These are phyloP conservation scores for Corynascus novoguineensis DNA, from an alignment of 495 filamentous ascomycete species.

Conservation along the genomic window DNA sequence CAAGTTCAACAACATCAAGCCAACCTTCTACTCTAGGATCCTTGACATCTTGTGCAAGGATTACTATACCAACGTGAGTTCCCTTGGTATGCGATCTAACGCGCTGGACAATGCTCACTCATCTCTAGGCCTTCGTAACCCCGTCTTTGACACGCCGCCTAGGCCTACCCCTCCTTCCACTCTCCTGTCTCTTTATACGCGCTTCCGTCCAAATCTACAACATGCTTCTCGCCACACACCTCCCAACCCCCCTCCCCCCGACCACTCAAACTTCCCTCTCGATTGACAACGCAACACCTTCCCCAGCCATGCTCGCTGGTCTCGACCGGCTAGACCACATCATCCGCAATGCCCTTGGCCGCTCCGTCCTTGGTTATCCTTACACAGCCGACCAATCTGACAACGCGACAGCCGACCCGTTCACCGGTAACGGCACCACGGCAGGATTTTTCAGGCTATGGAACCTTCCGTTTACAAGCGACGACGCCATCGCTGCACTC, in stretches of 20 bases:
- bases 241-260: conserved; percentile 68
- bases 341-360: conserved; percentile 64
- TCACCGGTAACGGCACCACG: neutral
- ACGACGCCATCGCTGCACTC: conserved; percentile 61
- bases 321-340: conserved; percentile 70
- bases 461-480: conserved; percentile 41
- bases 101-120: neutral
- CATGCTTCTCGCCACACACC: conserved; percentile 87
- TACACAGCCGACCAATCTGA: conserved; percentile 20
- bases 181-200: conserved; percentile 92
- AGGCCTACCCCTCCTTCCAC: conserved; percentile 84
- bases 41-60: conserved; percentile 92
- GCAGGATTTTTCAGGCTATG: conserved; percentile 29
- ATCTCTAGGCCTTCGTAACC: conserved; percentile 69
- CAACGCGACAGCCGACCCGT: conserved; percentile 5
- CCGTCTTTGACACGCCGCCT: conserved; percentile 78
- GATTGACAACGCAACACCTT: conserved; percentile 46
- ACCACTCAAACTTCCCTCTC: conserved; percentile 60
- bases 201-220: conserved; percentile 94
- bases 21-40: conserved; percentile 80
- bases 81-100: neutral
- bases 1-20: conserved; percentile 96
- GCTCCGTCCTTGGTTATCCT: conserved; percentile 55
- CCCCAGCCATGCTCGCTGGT: conserved; percentile 64
- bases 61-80: conserved; percentile 82